Percentiles rank a stretch among this genome's conserved stretches.
These are phyloP conservation scores for Corylus avellana DNA, from an alignment of 306 rosid species.

Conservation along the genomic window DNA sequence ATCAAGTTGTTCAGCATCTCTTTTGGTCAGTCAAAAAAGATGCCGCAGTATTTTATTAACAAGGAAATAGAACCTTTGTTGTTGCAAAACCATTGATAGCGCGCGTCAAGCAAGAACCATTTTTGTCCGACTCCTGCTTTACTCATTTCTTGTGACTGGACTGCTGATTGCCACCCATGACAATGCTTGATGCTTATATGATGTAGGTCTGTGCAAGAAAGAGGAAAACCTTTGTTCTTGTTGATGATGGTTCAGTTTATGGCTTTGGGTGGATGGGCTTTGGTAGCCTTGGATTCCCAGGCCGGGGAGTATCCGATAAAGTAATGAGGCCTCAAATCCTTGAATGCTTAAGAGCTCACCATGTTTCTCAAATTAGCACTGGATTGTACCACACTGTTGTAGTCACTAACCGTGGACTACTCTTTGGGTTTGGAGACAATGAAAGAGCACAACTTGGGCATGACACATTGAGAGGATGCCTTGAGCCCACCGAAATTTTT, in stretches of 20 bases:
- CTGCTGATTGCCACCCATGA: background rate
- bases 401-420: conserved; percentile 64
- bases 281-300: conserved; percentile 92
- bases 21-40: background rate
- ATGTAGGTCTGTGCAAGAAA: conserved; percentile 86
- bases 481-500: conserved; percentile 71
- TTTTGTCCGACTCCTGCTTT: background rate
- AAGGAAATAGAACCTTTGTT: background rate
- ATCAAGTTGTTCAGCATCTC: background rate
- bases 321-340: conserved; percentile 67
- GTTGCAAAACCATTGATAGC: background rate
- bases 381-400: conserved; percentile 80
- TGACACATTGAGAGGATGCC: conserved; percentile 74
- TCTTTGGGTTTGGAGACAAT: conserved; percentile 92
- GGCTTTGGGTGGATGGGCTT: conserved; percentile 93
- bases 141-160: conserved; percentile 1
- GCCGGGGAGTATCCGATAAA: conserved; percentile 69
- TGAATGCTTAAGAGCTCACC: conserved; percentile 64
- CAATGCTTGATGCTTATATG: conserved; percentile 9
- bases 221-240: conserved; percentile 82
- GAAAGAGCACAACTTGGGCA: conserved; percentile 93
- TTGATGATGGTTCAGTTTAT: conserved; percentile 70
- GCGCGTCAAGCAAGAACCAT: background rate
- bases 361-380: conserved; percentile 85
- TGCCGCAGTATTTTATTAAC: background rate